phyloP scores from a whole-genome alignment of 2,329 filamentous ascomycete species.

The Penicillium sp. region DNA sequence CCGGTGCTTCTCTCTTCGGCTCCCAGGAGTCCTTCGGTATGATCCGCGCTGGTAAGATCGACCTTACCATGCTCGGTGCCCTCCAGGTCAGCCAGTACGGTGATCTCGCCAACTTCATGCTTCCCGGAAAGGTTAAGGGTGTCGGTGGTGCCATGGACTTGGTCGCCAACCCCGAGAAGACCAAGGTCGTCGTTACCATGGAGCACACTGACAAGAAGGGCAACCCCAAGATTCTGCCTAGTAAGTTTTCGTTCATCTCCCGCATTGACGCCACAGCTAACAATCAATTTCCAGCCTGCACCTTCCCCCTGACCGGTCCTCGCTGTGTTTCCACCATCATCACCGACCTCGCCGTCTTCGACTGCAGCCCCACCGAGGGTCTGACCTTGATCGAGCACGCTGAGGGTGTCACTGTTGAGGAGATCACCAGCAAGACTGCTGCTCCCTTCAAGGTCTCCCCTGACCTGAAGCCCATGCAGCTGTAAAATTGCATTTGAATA shows the following conservation, averaged over 20 bases:
- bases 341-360: conserved; percentile 70
- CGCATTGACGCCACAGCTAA: neutral
- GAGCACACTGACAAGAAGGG: conserved; percentile 72
- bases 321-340: conserved; percentile 69
- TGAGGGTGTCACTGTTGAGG: conserved; percentile 68
- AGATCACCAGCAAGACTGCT: conserved; percentile 69
- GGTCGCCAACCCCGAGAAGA: conserved; percentile 70
- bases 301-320: conserved; percentile 65
- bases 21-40: conserved; percentile 81
- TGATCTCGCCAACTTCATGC: conserved; percentile 87
- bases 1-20: conserved; percentile 75
- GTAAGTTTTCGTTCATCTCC: neutral
- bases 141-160: conserved; percentile 80
- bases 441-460: conserved; percentile 66
- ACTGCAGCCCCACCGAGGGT: conserved; percentile 66
- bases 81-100: conserved; percentile 77
- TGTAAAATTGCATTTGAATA: conserved; percentile 12
- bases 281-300: conserved; percentile 47
- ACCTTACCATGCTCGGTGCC: conserved; percentile 80
- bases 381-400: conserved; percentile 65
- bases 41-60: conserved; percentile 82
- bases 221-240: conserved; percentile 62
- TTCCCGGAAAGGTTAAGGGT: conserved; percentile 81
- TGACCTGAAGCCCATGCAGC: conserved; percentile 54
- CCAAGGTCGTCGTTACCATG: conserved; percentile 71